A percentile compares a stretch with the other conserved stretches of the same genome.
phyloP scores from a whole-genome alignment of 192 early-diverging fungal genomes.

The Piromyces sp. region DNA sequence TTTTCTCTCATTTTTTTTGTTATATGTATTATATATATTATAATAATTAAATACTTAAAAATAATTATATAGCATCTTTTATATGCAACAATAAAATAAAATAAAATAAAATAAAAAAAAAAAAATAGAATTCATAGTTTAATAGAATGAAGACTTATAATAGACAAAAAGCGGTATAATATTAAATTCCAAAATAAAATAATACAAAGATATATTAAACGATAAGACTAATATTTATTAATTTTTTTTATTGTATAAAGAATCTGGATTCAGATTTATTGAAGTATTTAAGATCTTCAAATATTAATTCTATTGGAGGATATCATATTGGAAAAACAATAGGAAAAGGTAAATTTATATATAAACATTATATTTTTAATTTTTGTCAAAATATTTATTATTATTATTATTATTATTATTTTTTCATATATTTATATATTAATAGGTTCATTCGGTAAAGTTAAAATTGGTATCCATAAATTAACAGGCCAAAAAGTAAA shows the following conservation, averaged over 20 bases:
- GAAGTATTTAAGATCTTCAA: neutral
- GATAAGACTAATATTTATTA: no score
- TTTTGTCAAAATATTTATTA: no score
- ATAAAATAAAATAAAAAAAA: no score
- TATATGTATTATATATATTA: no score
- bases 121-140: no score
- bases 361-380: no score
- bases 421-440: neutral
- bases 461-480: conserved; percentile 37
- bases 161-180: neutral
- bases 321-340: neutral
- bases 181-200: no score
- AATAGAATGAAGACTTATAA: neutral
- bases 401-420: neutral
- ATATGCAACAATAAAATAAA: no score
- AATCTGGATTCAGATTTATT: neutral
- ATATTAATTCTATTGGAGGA: neutral
- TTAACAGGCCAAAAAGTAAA: conserved; percentile 22
- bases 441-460: conserved; percentile 44
- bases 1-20: no score
- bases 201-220: no score
- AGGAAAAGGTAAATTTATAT: neutral
- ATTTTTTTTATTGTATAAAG: neutral
- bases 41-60: no score
- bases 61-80: no score